A percentile compares a stretch with the other conserved stretches of the same genome.
These are phyloP conservation scores for Malus sieversii DNA, from an alignment of 306 rosid genomes.

Conservation along the genomic window DNA sequence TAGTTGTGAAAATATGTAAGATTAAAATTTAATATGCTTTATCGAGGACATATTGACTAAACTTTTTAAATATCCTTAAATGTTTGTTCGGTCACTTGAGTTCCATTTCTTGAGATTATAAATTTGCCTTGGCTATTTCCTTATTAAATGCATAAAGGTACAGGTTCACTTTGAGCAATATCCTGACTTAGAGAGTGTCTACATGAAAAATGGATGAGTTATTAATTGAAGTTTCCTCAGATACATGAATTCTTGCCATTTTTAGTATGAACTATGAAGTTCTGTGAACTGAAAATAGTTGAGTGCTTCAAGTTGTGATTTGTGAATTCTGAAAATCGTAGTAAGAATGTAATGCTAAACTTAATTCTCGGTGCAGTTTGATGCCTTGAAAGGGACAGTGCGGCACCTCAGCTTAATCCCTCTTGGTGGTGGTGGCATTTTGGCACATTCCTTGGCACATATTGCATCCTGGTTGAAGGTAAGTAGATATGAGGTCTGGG, in stretches of 20 bases:
- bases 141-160: neutral
- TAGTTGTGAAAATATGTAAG: neutral
- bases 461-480: slow-evolving; percentile 91
- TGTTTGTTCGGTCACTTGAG: neutral
- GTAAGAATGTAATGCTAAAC: slow-evolving; percentile 23
- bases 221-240: neutral
- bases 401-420: slow-evolving; percentile 73
- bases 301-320: neutral
- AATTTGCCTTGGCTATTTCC: neutral
- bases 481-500: slow-evolving; percentile 12
- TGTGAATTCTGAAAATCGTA: slow-evolving; percentile 3
- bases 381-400: slow-evolving; percentile 58
- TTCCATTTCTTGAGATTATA: neutral
- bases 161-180: neutral
- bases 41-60: neutral
- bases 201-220: neutral
- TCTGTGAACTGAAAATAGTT: neutral
- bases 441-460: slow-evolving; percentile 72
- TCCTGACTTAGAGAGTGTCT: neutral
- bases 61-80: neutral
- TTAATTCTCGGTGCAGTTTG: slow-evolving; percentile 58
- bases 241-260: neutral
- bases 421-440: slow-evolving; percentile 74
- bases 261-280: neutral
- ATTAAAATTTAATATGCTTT: neutral